Evolutionary conservation across 495 filamentous ascomycete genomes (phyloP), one percentile per base, ranked within the genome.

Genomic region (Xylaria cubensis): DNA sequence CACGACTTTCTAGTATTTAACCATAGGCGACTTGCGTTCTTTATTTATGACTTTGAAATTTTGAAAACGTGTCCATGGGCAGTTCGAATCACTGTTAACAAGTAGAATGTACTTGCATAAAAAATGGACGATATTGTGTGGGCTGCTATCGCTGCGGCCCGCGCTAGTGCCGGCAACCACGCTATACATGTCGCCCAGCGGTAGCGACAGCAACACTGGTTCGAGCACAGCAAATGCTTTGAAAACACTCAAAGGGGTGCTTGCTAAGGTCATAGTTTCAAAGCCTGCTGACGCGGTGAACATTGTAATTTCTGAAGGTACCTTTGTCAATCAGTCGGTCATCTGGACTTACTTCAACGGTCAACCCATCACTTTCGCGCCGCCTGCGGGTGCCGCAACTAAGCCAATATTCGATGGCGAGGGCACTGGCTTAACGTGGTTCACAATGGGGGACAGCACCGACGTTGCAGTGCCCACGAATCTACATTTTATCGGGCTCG

Each of bases 291-390:
- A 69, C 26, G 67, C 67, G 17, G 56, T 69, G 26, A 10, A 62
- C 19, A 39, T 69, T 41, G 55, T 69, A 19, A 42, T 69, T 19
- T 42, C 24, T 41, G 67, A 69, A 19, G 67, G 67, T 41, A 62
- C 67, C 34, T 69, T 29, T 24, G 5, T 24, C 41, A 36, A 10
- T 17, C 67, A 69, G 29, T 61, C 67, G 17, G 67, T 69, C 41
- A 36, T 15, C 24, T 69, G 67, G 67, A 69, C 34, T 13, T 69
- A 69, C 56, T 69, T 69, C 67, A 69, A 59, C 67, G 67, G 67
- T 41, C 21, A 69, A n/a, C 67, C 67, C 55, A 69, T 69, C 55
- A 69, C 67, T 39, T 69, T 69, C 67, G 15, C 67, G 34, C 67
- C 67, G 24, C 53, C 67, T 9, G 24, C 55, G 3, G 39, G 41